Conservation (phyloP, 106 monocot genomes). For the Iris macrosiphon region DNA sequence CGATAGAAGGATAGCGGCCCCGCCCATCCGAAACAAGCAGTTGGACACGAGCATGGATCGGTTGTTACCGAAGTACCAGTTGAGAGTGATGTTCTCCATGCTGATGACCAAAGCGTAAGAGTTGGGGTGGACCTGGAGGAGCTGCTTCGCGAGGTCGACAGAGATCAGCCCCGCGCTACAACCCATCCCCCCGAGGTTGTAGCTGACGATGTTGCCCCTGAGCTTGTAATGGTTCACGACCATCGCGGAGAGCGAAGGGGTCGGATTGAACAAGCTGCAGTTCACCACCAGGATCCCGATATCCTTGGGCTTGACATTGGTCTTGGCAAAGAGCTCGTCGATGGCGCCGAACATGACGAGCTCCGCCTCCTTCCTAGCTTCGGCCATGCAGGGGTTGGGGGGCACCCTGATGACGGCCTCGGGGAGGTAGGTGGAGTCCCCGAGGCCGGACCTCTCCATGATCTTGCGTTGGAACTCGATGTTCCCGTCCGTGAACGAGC, state of each 20-base stretch:
- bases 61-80: constrained; percentile 27
- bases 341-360: constrained; percentile 30
- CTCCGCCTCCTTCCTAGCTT: constrained; percentile 33
- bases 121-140: constrained; percentile 10
- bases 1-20: constrained; percentile 16
- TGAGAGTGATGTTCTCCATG: constrained; percentile 19
- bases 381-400: constrained; percentile 14
- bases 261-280: constrained; percentile 35
- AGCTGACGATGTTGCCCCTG: constrained; percentile 19
- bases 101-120: constrained; percentile 19
- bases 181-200: constrained; percentile 35
- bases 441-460: constrained; percentile 33
- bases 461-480: constrained; percentile 30
- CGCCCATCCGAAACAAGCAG: constrained; percentile 19
- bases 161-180: constrained; percentile 27
- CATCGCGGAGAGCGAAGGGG: constrained; percentile 31
- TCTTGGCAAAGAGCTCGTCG: constrained; percentile 27
- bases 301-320: constrained; percentile 24
- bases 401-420: constrained; percentile 19
- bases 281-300: constrained; percentile 26
- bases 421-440: constrained; percentile 31
- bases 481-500: constrained; percentile 27
- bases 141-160: constrained; percentile 28
- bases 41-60: constrained; percentile 26
- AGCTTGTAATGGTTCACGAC: constrained; percentile 27